These are phyloP conservation scores for Phytophthora sojae DNA, from an alignment of 352 stramenopile species.

Conservation along the genomic window DNA sequence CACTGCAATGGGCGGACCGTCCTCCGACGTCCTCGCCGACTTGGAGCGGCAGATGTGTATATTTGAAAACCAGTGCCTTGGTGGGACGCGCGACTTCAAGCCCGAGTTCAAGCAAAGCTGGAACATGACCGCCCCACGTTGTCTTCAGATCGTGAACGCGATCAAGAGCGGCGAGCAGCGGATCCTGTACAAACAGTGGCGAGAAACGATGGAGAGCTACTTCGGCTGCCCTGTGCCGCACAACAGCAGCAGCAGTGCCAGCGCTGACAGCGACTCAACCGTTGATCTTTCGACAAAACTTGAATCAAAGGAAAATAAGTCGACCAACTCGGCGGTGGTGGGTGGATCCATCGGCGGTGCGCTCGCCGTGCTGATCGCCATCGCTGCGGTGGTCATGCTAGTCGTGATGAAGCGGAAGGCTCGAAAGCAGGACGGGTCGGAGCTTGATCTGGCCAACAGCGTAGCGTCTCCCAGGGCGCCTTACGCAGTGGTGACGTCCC, in stretches of 20 bases:
- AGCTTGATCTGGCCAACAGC: too few species aligned
- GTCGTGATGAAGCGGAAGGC: too few species aligned
- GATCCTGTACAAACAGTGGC: slow-evolving; percentile 32
- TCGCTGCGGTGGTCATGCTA: too few species aligned
- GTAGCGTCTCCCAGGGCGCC: too few species aligned
- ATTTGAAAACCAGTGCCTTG: slow-evolving; percentile 35
- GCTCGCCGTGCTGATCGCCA: too few species aligned
- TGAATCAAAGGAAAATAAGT: too few species aligned
- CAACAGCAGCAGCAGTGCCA: neutral
- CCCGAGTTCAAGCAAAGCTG: slow-evolving; percentile 47
- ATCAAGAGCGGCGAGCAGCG: slow-evolving; percentile 32
- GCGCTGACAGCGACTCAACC: too few species aligned
- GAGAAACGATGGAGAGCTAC: slow-evolving; percentile 31
- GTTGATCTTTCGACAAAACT: too few species aligned
- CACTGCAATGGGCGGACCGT: slow-evolving; percentile 39
- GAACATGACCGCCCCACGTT: slow-evolving; percentile 22
- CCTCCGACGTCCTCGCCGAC: slow-evolving; percentile 44
- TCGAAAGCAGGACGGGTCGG: too few species aligned
- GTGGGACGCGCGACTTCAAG: slow-evolving; percentile 28
- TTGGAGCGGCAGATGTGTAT: slow-evolving; percentile 64
- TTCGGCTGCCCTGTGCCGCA: slow-evolving; percentile 40
- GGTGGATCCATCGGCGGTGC: too few species aligned
- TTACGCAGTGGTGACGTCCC: too few species aligned
- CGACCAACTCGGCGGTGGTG: too few species aligned
- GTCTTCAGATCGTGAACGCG: slow-evolving; percentile 29